Conservation (phyloP, 1,284 basidiomycete species). For the Pascua sp. region DNA sequence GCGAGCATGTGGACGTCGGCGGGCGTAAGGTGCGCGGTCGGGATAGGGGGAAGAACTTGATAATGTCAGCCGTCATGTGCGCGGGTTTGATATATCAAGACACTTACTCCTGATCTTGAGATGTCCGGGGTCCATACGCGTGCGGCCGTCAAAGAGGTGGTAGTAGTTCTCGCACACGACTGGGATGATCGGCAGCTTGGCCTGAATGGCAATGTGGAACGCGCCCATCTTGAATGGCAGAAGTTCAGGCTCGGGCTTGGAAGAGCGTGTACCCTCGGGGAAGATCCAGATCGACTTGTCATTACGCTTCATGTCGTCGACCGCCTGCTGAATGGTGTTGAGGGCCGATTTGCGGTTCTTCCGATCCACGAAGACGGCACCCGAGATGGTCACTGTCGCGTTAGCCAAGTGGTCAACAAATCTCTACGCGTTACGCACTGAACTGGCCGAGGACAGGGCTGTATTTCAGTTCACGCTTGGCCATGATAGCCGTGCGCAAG, state of each 20-base stretch:
- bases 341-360: conserved; percentile 73
- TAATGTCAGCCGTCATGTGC: not conserved
- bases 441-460: conserved; percentile 84
- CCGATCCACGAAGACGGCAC: conserved; percentile 91
- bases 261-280: conserved; percentile 85
- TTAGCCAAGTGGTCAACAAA: not conserved
- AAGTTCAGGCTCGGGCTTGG: conserved; percentile 62
- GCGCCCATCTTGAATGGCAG: conserved; percentile 97
- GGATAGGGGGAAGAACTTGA: conserved; percentile 54
- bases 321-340: conserved; percentile 71
- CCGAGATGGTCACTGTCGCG: conserved; percentile 67
- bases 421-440: conserved; percentile 49
- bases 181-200: conserved; percentile 75
- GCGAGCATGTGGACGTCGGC: conserved; percentile 52
- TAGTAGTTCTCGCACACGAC: conserved; percentile 94
- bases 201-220: conserved; percentile 91
- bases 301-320: conserved; percentile 72
- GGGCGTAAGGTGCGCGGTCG: conserved; percentile 50
- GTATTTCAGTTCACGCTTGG: conserved; percentile 87
- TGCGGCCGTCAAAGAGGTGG: conserved; percentile 68
- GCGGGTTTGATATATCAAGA: conserved; percentile 3
- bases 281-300: conserved; percentile 79
- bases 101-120: conserved; percentile 76
- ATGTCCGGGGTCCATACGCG: conserved; percentile 71
- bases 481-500: conserved; percentile 77